Evolutionary conservation across 768 basidiomycete species (phyloP), one percentile per base, ranked within the genome.

Genomic region (Hortiboletus campestris): DNA sequence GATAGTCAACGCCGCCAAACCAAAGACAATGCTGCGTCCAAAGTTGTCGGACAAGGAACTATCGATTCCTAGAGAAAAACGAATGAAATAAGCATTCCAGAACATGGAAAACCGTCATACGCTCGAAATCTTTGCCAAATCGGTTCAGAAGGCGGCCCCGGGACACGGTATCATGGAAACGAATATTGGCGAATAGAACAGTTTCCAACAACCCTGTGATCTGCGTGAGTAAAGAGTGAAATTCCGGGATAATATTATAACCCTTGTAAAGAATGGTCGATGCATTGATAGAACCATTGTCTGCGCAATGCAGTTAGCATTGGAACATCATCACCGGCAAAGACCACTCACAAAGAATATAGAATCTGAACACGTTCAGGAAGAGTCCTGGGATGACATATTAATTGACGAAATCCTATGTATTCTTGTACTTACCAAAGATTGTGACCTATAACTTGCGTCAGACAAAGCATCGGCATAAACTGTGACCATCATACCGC

Each of bases 111-210:
- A 20, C 5, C 39, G 11, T 38, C 56, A 29, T 53, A 73, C 80
- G 89, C 75, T 94, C 92, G 53, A 95, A 89, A 67, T 95, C 94
- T 69, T 95, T 95, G 41, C 94, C 93, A 59, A 90, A 89, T 44
- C 92, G 77, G 61, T 94, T 92, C 36, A 94, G 71, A 11, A 91
- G 74, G 2, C 93, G 84, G 6, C 94, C 94, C 36, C 91, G 83
- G 48, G 88, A 91, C 2, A 91, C 83, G 0, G 94, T 97, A 65
- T 97, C 94, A 62, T 96, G 94, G 78, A 97, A 96, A 40, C 94
- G 83, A 53, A 96, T 86, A 44, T 91, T 84, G 9, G 94, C 91
- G 64, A 94, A 94, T 1, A 97, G 75, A 3, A 96, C 86, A 1
- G 85, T 71, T 65, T 95, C 88, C 28, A 95, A 74, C 38, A 95